Percentiles rank a stretch among this genome's conserved stretches.
Evolutionary conservation across 192 early-diverging fungal species (phyloP).

Genomic region (Podila epicladia): DNA sequence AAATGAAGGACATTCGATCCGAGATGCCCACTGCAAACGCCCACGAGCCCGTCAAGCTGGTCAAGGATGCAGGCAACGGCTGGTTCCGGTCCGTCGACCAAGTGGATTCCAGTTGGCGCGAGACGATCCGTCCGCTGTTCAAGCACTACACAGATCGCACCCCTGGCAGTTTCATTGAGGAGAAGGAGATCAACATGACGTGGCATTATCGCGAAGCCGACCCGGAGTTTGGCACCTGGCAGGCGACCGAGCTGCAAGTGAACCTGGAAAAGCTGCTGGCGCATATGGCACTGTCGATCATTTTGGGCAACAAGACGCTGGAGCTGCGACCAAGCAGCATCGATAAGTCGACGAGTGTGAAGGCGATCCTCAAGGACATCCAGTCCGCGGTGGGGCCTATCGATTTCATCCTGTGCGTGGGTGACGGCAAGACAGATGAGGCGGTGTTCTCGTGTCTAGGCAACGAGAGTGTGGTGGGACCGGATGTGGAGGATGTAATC

Average conservation of each 20-base stretch:
- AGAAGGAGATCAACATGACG: slow-evolving; percentile 98
- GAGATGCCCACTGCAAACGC: slow-evolving; percentile 53
- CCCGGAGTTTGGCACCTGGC: slow-evolving; percentile 96
- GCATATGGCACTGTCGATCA: slow-evolving; percentile 94
- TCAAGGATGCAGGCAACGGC: slow-evolving; percentile 69
- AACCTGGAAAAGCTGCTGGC: slow-evolving; percentile 96
- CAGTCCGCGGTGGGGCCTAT: slow-evolving; percentile 42
- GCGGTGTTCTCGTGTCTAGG: slow-evolving; percentile 85
- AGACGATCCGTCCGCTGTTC: slow-evolving; percentile 93
- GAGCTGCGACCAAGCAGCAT: slow-evolving; percentile 94
- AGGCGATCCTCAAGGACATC: slow-evolving; percentile 88
- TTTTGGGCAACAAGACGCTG: slow-evolving; percentile 96
- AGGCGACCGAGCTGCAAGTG: slow-evolving; percentile 96
- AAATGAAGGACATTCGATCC: slow-evolving; percentile 55
- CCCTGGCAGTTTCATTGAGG: slow-evolving; percentile 97
- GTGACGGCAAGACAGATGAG: slow-evolving; percentile 97
- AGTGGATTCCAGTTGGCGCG: slow-evolving; percentile 91
- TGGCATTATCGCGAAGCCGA: slow-evolving; percentile 99
- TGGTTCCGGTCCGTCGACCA: slow-evolving; percentile 94
- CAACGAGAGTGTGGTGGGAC: slow-evolving; percentile 50
- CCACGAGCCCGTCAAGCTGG: slow-evolving; percentile 56
- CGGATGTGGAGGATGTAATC: slow-evolving; percentile 62
- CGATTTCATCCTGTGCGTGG: slow-evolving; percentile 87
- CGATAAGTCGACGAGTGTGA: slow-evolving; percentile 91
- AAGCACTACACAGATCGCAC: slow-evolving; percentile 98